Conservation (phyloP, 139 green algal genomes). For the Chloropicon primus region DNA sequence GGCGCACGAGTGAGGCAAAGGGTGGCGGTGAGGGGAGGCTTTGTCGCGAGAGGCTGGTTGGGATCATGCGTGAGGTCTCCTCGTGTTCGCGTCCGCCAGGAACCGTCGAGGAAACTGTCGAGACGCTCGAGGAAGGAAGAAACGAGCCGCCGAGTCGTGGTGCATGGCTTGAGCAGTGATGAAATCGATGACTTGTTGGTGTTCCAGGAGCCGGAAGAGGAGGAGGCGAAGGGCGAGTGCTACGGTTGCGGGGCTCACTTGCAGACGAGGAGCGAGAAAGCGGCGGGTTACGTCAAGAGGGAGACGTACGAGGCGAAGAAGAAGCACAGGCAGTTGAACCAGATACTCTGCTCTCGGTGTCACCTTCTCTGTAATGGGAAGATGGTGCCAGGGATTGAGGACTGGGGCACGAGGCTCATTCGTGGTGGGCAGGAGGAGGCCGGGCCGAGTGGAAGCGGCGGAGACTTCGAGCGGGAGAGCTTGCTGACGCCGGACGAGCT, state of each 20-base stretch:
- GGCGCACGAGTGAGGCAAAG: too few relatives aligned
- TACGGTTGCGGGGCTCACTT: conserved; percentile 66
- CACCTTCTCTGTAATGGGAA: conserved; percentile 57
- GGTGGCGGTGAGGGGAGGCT: too few relatives aligned
- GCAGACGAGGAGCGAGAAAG: conserved; percentile 30
- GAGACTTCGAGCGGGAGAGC: conserved; percentile 4
- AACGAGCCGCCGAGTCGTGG: too few relatives aligned
- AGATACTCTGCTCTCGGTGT: conserved; percentile 65
- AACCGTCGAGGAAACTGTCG: too few relatives aligned
- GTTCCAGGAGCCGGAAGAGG: background rate
- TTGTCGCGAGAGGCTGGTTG: too few relatives aligned
- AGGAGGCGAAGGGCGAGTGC: conserved; percentile 31
- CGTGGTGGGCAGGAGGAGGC: conserved; percentile 10
- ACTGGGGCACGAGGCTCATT: conserved; percentile 20
- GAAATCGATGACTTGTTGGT: background rate
- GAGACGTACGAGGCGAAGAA: conserved; percentile 39
- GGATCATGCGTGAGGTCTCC: too few relatives aligned
- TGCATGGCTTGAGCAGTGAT: too few relatives aligned
- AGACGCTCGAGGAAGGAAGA: too few relatives aligned
- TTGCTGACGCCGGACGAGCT: conserved; percentile 65
- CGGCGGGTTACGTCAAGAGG: conserved; percentile 43
- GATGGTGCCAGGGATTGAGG: conserved; percentile 66
- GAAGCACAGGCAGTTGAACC: conserved; percentile 45
- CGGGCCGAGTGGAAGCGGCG: background rate
- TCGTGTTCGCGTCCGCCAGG: too few relatives aligned